These are phyloP conservation scores for Xylariaceae sp. DNA, from an alignment of 2,329 filamentous ascomycete species.

Conservation along the genomic window DNA sequence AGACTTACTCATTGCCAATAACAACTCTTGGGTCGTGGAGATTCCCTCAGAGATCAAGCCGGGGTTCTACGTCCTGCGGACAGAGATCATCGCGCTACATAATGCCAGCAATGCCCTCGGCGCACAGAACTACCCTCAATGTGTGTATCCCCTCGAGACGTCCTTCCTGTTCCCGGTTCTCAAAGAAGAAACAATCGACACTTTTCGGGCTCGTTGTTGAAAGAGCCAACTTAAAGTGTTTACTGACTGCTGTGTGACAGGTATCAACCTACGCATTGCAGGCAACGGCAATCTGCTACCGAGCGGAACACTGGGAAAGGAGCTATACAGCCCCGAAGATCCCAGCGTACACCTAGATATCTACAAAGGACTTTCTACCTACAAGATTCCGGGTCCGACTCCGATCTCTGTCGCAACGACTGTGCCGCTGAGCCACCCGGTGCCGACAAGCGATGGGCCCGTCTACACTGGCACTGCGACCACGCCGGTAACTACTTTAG, in stretches of 20 bases:
- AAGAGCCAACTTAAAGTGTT: too few relatives aligned
- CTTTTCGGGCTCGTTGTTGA: too few relatives aligned
- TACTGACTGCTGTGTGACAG: too few relatives aligned
- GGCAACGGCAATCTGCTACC: slow-evolving; percentile 39
- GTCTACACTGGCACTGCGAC: slow-evolving; percentile 17
- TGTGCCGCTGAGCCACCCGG: slow-evolving; percentile 20
- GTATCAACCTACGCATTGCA: slow-evolving; percentile 54
- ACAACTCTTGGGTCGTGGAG: slow-evolving; percentile 48
- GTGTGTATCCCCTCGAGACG: slow-evolving; percentile 26
- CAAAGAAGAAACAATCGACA: too few relatives aligned
- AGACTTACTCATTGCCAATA: slow-evolving; percentile 46
- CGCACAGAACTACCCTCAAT: slow-evolving; percentile 53
- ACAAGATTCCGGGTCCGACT: slow-evolving; percentile 28
- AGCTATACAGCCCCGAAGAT: slow-evolving; percentile 26
- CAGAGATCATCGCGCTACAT: slow-evolving; percentile 53
- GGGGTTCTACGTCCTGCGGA: slow-evolving; percentile 51
- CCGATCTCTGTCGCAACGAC: slow-evolving; percentile 16
- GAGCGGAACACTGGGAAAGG: slow-evolving; percentile 20
- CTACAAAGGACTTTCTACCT: slow-evolving; percentile 20
- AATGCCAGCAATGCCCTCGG: slow-evolving; percentile 40
- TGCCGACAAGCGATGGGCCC: slow-evolving; percentile 22
- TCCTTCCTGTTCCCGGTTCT: too few relatives aligned
- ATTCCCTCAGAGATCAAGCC: slow-evolving; percentile 43
- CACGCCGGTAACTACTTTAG: neutral
- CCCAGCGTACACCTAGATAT: slow-evolving; percentile 27